Evolutionary conservation across 2,329 filamentous ascomycete species (phyloP), one percentile per base, ranked within the genome.

Genomic region (Lizonia empirigonia): DNA sequence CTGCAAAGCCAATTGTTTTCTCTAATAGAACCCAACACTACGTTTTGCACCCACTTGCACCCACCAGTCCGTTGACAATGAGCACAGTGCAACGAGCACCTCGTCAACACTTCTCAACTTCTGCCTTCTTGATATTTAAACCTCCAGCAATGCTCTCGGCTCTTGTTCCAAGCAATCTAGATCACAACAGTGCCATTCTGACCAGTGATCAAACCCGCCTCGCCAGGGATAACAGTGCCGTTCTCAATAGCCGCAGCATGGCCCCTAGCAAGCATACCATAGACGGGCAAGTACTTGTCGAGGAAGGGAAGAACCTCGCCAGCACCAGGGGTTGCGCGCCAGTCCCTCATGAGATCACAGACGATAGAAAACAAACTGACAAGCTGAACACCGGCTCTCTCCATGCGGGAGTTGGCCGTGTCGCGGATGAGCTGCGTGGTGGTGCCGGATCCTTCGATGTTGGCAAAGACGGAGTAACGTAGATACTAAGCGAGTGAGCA

Each of bases 391-490:
- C 87, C 88, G 0, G 86, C 85, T 19, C 76, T 67, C 47, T 82
- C 76, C 86, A 90, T 89, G 37, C 86, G 81, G 24, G 82, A 77
- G 70, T 90, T 89, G 30, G 85, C 81, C 40, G 85, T 79, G 52
- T 85, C 83, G 6, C 85, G 80, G 50, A 87, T 78, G 35, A 86
- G 78, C 30, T 75, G 66, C 2, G 80, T 83, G 16, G 85, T 85
- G 1, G 88, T 90, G 1, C 87, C 88, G 0, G 81, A 85, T 2
- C 85, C 87, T 62, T 91, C 88, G 44, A 85, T 80, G 73, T 90
- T 89, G 61, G 86, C 87, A 76, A 82, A 90, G 50, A 91, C 88
- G 29, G 82, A 82, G 76, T 90, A n/a, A n/a, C n/a, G n/a, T n/a
- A n/a, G n/a, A n/a, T n/a, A n/a, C n/a, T n/a, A n/a, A n/a, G n/a